Base-by-base conservation (phyloP, 805 yeast genomes). In the Saturnispora mendoncae region DNA sequence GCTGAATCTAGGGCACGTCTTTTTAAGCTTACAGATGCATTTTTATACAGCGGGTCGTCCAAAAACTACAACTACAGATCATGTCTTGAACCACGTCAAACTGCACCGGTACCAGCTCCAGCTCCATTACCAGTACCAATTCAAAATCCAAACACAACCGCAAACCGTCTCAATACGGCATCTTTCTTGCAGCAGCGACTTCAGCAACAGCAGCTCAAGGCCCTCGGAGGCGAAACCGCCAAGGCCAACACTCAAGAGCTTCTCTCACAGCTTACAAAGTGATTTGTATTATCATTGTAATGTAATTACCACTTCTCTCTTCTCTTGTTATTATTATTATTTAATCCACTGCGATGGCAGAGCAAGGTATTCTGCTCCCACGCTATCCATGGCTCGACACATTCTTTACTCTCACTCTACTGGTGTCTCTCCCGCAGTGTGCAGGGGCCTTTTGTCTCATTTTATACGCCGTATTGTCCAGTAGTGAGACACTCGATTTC, bases 31-130 rank as follows among this genome's bases (percentile, higher is more conserved):
- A 53, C 58, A 24, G 64, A 61, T n/a, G 52, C 62, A 17, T 37
- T 61, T 20, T 44, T 60, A 29, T 61, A 53, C 40, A 49, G 55
- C n/a, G 64, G 65, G 12, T 57, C 53, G 39, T 50, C 56, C 30
- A 59, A 58, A 42, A 60, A 56, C 26, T 59, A 59, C 49, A 53
- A 51, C 36, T 55, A 48, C 46, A 56, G 49, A 33, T 32, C 55
- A n/a, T 37, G 46, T 29, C 23, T 42, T n/a, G 39, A 31, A 28
- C 43, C 42, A 13, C 29, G 41, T 10, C 47, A 44, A 29, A 36
- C 51, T 18, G 38, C 45, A 20, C 44, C 36, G 30, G 41, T 35
- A 17, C 45, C 37, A 24, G 45, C 45, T 1, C 46, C 38, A 14
- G 43, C 36, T 19, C 36, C 19, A 24, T n/a, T 27, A 13, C 36